A percentile compares a stretch with the other conserved stretches of the same genome.
These are phyloP conservation scores for Ogataea glucozyma DNA, from an alignment of 805 yeast species.

Conservation along the genomic window DNA sequence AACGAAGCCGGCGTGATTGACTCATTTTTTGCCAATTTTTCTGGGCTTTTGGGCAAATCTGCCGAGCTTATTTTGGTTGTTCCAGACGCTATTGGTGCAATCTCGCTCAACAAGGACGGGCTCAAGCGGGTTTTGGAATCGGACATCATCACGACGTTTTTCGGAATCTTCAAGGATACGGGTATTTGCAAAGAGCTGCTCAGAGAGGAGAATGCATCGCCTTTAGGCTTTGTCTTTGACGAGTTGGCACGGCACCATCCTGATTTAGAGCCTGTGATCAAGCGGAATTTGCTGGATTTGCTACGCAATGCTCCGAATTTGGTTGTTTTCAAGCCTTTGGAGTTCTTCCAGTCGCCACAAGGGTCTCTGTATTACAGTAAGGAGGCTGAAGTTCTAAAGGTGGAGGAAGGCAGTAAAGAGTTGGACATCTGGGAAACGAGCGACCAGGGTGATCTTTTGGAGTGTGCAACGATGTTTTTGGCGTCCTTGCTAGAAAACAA, in stretches of 20 bases:
- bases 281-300: conserved; percentile 47
- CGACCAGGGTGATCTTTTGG: conserved; percentile 47
- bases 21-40: conserved; percentile 58
- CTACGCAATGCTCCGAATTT: conserved; percentile 45
- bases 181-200: conserved; percentile 56
- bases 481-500: conserved; percentile 54
- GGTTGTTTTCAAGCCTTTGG: conserved; percentile 41
- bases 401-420: conserved; percentile 42
- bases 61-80: conserved; percentile 59
- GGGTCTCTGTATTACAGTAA: conserved; percentile 42
- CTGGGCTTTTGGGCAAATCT: conserved; percentile 53
- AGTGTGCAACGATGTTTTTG: conserved; percentile 50
- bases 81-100: conserved; percentile 79
- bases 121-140: conserved; percentile 51
- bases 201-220: conserved; percentile 51
- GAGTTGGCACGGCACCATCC: conserved; percentile 85
- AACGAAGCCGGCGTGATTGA: conserved; percentile 77
- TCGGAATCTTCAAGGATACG: conserved; percentile 49
- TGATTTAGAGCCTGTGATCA: conserved; percentile 59
- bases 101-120: conserved; percentile 77
- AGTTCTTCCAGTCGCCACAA: conserved; percentile 44
- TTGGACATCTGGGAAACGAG: conserved; percentile 56
- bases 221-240: conserved; percentile 70
- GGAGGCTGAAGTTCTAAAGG: conserved; percentile 42
- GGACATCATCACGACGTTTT: conserved; percentile 43